Base-by-base conservation (phyloP, 768 basidiomycete genomes). In the Tricholoma matsutake region DNA sequence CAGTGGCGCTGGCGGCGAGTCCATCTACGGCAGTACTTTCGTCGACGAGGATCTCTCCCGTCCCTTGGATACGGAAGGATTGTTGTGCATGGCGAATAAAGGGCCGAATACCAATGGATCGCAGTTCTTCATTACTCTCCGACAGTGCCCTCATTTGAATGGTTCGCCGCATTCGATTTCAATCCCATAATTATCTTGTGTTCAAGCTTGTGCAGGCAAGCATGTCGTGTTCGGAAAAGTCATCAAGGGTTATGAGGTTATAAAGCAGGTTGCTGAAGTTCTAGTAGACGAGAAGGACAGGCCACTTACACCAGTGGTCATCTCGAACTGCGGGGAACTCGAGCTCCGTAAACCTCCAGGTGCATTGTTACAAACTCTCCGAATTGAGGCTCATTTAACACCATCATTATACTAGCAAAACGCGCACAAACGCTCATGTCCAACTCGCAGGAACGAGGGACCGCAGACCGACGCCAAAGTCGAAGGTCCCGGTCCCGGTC, bases 31-130 rank as follows among this genome's bases (percentile, higher is more conserved):
- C 0, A 79, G 80, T 6, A 79, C 83, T 25, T 96, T 95, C 65
- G 74, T 79, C 10, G 93, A 96, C 68, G 94, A 96, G 72, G 84
- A 92, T 69, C 75, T 94, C 32, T 76, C 78, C 43, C 80, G 78
- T 32, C 78, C 83, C 0, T 73, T 92, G 20, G 89, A 94, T 64
- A 72, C 83, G 0, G 83, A 85, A 68, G 92, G 87, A 75, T 75
- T 96, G 28, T 76, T 96, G 10, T 92, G 91, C 67, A 96, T 96
- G 94, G 94, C 94, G 9, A 96, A 96, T 72, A 83, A 83, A 64
- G 91, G 91, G 2, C 86, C 89, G 0, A 78, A 90, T 73, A 95
- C 94, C 35, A 96, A 95, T 64, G 86, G 88, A 37, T 91, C 88
- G 1, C 94, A 96, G 64, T 96, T 89, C 70, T 95, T 96, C 70